These are phyloP conservation scores for Mrakia frigida DNA, from an alignment of 768 basidiomycete genomes.

Conservation along the genomic window DNA sequence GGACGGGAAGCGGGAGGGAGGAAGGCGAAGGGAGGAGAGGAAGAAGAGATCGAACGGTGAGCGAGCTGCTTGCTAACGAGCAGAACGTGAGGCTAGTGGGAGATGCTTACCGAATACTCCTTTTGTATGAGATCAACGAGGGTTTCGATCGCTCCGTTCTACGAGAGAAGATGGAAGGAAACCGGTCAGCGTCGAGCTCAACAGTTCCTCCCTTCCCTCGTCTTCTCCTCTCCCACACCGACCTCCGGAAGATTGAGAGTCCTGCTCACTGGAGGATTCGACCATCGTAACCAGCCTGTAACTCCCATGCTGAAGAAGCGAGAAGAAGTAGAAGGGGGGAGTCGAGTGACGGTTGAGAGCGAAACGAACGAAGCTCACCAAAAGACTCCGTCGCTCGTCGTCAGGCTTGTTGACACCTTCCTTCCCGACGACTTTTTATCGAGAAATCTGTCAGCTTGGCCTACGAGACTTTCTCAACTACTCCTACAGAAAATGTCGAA, in stretches of 20 bases:
- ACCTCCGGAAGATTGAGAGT: background rate
- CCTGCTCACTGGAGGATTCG: background rate
- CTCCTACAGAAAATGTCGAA: too few species aligned
- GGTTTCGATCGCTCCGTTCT: background rate
- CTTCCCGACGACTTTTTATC: too few species aligned
- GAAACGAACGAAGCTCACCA: too few species aligned
- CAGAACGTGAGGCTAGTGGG: background rate
- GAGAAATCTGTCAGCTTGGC: too few species aligned
- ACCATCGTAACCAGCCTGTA: background rate
- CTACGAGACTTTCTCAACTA: too few species aligned
- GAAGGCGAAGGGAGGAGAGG: background rate
- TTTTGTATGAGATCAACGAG: background rate
- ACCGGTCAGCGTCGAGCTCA: background rate
- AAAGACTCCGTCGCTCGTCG: too few species aligned
- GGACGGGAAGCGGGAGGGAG: background rate
- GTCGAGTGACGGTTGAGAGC: background rate
- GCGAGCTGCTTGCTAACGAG: background rate
- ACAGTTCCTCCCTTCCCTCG: background rate
- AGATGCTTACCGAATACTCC: background rate
- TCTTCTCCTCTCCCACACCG: background rate
- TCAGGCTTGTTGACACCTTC: too few species aligned
- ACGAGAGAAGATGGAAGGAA: background rate
- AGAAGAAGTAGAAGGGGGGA: background rate
- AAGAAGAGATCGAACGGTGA: background rate
- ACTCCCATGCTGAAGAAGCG: background rate